Conservation (phyloP, 1,139 yeast genomes). For the Eremothecium gossypii region DNA sequence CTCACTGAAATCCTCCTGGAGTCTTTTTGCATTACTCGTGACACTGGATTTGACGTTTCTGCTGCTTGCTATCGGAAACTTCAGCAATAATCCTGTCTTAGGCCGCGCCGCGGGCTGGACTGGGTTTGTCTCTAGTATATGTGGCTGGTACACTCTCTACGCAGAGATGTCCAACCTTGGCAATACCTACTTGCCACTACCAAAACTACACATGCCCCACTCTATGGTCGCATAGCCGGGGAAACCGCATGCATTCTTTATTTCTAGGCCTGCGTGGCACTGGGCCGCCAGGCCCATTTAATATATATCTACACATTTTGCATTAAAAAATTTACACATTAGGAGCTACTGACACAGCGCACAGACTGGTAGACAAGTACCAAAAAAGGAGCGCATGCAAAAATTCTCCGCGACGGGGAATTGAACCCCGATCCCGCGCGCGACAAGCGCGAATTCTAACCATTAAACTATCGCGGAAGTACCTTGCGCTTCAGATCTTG, state of each 20-base stretch:
- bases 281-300: no score
- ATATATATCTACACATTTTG: no score
- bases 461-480: conserved; percentile 32
- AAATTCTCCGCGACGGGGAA: conserved; percentile 33
- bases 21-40: conserved; percentile 46
- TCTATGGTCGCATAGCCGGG: no score
- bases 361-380: no score
- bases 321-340: no score
- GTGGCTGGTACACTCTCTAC: conserved; percentile 58
- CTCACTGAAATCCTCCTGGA: conserved; percentile 94
- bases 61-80: conserved; percentile 47
- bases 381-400: conserved; percentile 5
- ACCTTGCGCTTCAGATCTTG: background rate
- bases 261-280: no score
- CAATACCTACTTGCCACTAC: conserved; percentile 52
- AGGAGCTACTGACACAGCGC: no score
- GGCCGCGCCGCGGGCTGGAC: conserved; percentile 65
- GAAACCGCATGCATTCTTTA: no score
- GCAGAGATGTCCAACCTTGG: conserved; percentile 59
- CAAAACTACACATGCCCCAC: conserved; percentile 47
- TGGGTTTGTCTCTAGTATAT: conserved; percentile 50
- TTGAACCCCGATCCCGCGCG: conserved; percentile 34
- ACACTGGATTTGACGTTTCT: conserved; percentile 47
- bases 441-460: conserved; percentile 34
- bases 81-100: conserved; percentile 38